Base-by-base conservation (phyloP, 2,329 filamentous ascomycete genomes). In the Xylaria sp. region DNA sequence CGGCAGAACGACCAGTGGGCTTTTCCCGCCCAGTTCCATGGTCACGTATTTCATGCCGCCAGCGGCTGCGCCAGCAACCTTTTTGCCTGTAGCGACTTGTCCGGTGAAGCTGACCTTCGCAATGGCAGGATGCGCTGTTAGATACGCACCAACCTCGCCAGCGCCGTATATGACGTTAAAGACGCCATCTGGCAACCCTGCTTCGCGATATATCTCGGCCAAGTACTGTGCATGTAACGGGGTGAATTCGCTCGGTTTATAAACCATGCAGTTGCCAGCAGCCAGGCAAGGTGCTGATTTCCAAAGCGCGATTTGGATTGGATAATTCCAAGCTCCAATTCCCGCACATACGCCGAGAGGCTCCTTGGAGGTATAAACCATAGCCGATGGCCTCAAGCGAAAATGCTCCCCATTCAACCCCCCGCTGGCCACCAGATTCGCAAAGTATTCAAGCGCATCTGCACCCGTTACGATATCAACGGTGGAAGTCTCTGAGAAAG, bases 291-390 rank as follows among this genome's bases (percentile, higher is more conserved):
- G 92, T 0, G 92, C 93, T 0, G 92, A 94, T 81, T 97, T 97
- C 93, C 93, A 97, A 1, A 97, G 85, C 9, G 93, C 93, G 73
- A 97, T 97, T 80, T 97, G 93, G 72, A 97, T 92, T 13, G 94
- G 94, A 78, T 97, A 97, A 81, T 97, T 97, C 93, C 93, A 97
- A 15, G 94, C 94, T 65, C 93, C 94, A 73, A 97, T 97, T 66
- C 92, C 94, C 15, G 88, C 94, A 79, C 93, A 97, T 15, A 96
- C 93, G 32, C 94, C 94, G 20, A 97, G 83, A 5, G 94, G 87
- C 74, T 93, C 91, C 79, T 96, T 95, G 76, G 89, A 91, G 12
- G 92, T 94, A 80, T 94, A 94, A 46, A 96, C 89, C 88, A 91
- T 94, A 3, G 93, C 93, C 73, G 93, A 90, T 60, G 90, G 85